Base-by-base conservation (phyloP, 352 stramenopile species). In the Globisporangium nunn region DNA sequence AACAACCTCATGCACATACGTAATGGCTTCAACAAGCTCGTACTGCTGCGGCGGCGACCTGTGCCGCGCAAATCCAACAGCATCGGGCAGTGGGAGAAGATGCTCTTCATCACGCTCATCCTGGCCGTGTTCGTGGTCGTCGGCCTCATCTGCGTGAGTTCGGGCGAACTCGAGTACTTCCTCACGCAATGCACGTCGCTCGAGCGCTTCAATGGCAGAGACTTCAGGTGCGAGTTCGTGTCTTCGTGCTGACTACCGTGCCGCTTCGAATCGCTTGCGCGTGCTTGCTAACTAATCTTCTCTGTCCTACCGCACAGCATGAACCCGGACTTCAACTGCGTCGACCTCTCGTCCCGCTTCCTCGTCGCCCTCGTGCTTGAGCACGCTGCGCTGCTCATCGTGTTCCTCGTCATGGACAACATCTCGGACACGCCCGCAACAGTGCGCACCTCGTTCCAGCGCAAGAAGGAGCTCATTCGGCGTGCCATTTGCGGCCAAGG, bases 41-140 rank as follows among this genome's bases (percentile, higher is more conserved):
- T 89, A 31, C 47, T 94, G 15, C 70, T 88, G 23, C 75, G 78
- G 30, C 72, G 84, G 11, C 70, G 81, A 6, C 80, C 80, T 3
- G 82, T 94, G 39, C 84, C 84, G 8, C 78, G 82, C 15, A 92
- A 91, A 44, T 65, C 84, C 29, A 92, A 94, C 65, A 92, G 76
- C 49, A 92, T 94, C 50, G 81, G 81, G 5, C 84, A 92, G 52
- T 94, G 84, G 84, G 84, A 94, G 53, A 94, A 92, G 40, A 89
- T 88, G 66, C 66, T 93, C 2, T 90, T 90, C 48, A 88, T 87
- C 52, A 93, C 84, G 23, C 66, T 93, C 23, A 76, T 93, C 31
- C 62, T 93, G 8, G 84, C 77, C 29, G 80, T 93, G 7, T 93
- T 91, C 58, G 75, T 91, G 50, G 80, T 93, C 48, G 84, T 91